Conservation (phyloP, 2,329 filamentous ascomycete species). For the Fusarium equiseti region DNA sequence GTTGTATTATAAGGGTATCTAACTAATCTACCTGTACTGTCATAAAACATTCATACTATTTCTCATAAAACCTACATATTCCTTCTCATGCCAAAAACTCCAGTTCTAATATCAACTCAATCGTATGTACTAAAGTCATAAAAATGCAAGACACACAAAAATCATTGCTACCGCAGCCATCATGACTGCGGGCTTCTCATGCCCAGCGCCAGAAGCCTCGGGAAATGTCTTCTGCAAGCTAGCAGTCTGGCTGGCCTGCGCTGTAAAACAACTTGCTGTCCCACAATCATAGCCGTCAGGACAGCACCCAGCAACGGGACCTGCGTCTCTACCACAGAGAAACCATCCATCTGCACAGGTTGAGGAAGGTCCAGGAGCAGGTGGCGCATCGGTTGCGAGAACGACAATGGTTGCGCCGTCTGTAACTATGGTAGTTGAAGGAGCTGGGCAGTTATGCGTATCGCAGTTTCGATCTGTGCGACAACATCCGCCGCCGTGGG, state of each 20-base stretch:
- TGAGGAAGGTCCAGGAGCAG: constrained; percentile 54
- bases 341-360: constrained; percentile 86
- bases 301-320: constrained; percentile 84
- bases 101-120: constrained; percentile 16
- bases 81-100: constrained; percentile 7
- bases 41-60: constrained; percentile 20
- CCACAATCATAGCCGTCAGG: constrained; percentile 82
- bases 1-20: constrained; percentile 25
- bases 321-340: constrained; percentile 68
- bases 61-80: constrained; percentile 2
- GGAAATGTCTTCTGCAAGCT: constrained; percentile 68
- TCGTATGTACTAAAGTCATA: constrained; percentile 8
- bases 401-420: constrained; percentile 79
- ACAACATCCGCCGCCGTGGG: constrained; percentile 87
- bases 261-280: constrained; percentile 75
- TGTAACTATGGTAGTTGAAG: constrained; percentile 72
- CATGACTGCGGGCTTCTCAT: constrained; percentile 20
- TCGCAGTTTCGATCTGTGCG: constrained; percentile 88
- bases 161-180: constrained; percentile 16
- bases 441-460: constrained; percentile 79
- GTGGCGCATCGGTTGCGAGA: constrained; percentile 63
- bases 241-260: constrained; percentile 64
- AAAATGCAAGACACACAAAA: constrained; percentile 16
- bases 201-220: constrained; percentile 22
- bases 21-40: constrained; percentile 14